These are phyloP conservation scores for Cryphonectria naterciae DNA, from an alignment of 2,329 filamentous ascomycete species.

Conservation along the genomic window DNA sequence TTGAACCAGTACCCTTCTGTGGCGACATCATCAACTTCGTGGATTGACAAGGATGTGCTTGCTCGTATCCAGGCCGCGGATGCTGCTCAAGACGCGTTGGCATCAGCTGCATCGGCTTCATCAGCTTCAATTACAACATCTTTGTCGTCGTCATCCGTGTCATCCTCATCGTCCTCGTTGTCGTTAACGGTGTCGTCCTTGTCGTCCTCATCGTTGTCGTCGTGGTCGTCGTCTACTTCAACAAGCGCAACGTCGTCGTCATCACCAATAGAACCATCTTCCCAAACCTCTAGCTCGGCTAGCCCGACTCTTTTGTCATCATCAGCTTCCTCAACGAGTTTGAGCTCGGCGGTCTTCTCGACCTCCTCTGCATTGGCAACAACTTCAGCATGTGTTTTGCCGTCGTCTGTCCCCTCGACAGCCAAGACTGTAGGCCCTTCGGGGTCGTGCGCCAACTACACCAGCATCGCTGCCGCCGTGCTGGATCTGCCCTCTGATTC, in stretches of 20 bases:
- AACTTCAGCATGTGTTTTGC: background rate
- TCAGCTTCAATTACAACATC: background rate
- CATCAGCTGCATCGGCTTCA: background rate
- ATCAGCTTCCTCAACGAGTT: background rate
- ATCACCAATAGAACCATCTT: background rate
- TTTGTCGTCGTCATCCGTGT: background rate
- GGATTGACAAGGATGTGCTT: constrained; percentile 44
- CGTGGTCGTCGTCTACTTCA: background rate
- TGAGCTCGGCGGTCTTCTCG: background rate
- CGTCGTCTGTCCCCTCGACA: constrained; percentile 22
- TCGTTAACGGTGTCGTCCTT: too few relatives aligned
- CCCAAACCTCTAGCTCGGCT: background rate
- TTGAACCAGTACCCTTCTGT: constrained; percentile 40
- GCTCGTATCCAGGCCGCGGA: constrained; percentile 36
- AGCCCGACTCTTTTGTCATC: background rate
- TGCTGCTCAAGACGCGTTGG: constrained; percentile 26
- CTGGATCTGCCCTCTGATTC: constrained; percentile 49
- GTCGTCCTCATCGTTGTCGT: too few relatives aligned
- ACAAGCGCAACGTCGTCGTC: background rate
- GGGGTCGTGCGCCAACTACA: constrained; percentile 33
- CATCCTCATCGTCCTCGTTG: background rate
- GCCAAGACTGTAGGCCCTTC: constrained; percentile 27
- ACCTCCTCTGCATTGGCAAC: background rate
- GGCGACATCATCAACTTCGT: constrained; percentile 39
- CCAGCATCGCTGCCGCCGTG: constrained; percentile 49